Conservation (phyloP, 116 monocot species). For the Cymodocea nodosa region DNA sequence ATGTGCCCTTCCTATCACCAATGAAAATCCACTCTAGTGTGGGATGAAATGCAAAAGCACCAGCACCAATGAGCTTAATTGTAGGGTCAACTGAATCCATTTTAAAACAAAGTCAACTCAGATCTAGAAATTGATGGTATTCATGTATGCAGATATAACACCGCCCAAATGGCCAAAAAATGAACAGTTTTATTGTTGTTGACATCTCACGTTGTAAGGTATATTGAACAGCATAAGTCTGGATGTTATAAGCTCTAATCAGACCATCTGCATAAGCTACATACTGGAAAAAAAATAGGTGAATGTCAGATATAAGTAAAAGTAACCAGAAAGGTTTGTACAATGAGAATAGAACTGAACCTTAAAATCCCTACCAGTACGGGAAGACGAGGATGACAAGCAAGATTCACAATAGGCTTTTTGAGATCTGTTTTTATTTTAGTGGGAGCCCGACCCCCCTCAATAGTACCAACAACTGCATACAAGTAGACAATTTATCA, state of each 20-base stretch:
- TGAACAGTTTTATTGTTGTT: not conserved
- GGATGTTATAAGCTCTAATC: constrained; percentile 95
- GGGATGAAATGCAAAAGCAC: constrained; percentile 97
- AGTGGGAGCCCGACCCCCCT: constrained; percentile 78
- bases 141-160: not conserved
- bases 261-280: constrained; percentile 96
- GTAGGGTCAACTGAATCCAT: constrained; percentile 70
- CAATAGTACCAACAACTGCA: constrained; percentile 92
- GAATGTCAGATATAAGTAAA: not conserved
- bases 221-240: constrained; percentile 94
- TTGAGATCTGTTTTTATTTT: constrained; percentile 99
- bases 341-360: not conserved
- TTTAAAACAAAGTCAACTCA: constrained; percentile 8
- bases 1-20: constrained; percentile 82
- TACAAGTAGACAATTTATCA: not conserved
- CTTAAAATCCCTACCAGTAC: constrained; percentile 55
- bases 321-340: not conserved
- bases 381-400: constrained; percentile 95
- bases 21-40: constrained; percentile 96
- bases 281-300: constrained; percentile 44
- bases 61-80: constrained; percentile 88
- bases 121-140: not conserved
- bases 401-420: constrained; percentile 91
- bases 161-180: too few relatives aligned
- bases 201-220: constrained; percentile 77